Evolutionary conservation across 2,329 filamentous ascomycete genomes (phyloP), one percentile per base, ranked within the genome.

Genomic region (Cladosporium sp.): DNA sequence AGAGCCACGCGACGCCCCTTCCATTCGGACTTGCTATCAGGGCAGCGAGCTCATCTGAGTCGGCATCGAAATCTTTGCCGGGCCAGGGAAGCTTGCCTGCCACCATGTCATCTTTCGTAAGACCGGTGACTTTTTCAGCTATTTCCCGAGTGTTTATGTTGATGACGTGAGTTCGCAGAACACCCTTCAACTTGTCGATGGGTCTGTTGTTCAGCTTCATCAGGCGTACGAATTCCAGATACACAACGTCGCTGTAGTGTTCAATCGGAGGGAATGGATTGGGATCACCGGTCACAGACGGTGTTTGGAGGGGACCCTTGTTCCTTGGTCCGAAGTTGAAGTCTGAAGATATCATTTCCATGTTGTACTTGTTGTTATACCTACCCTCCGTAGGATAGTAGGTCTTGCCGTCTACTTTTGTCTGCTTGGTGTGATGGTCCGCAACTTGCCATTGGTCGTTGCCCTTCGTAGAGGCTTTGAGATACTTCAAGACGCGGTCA

Each of bases 11-110:
- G n/a, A 43, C 42, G 9, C 48, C 54, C 11, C 20, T 19, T 9
- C 44, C 56, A 43, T 51, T 42, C 13, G 54, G 51, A 13, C 51
- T 53, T n/a, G 43, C 51, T n/a, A 57, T 17, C 7, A 57, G 37
- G 12, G 53, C 51, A 11, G 37, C 27, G 19, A 44, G 43, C 6
- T 44, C 47, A 4, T 53, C 45, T 9, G 37, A 41, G n/a, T 47
- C 47, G 6, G n/a, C 19, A 8, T 19, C 42, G 11, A 44, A 44
- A 12, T 30, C 30, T 2, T n/a, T 17, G 42, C 42, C 42, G 11
- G 42, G 42, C 9, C 39, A 48, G 7, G 37, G 17, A 30, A 24
- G 12, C 32, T 32, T 20, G 6, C 27, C 9, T 9, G 5, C 5
- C 36, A n/a, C 36, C 36, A 38, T 38, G 9, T 19, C 15, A n/a